Percentiles rank a stretch among this genome's conserved stretches.
These are phyloP conservation scores for Solanum gandarillasii DNA, from an alignment of 257 asterid genomes.

Conservation along the genomic window DNA sequence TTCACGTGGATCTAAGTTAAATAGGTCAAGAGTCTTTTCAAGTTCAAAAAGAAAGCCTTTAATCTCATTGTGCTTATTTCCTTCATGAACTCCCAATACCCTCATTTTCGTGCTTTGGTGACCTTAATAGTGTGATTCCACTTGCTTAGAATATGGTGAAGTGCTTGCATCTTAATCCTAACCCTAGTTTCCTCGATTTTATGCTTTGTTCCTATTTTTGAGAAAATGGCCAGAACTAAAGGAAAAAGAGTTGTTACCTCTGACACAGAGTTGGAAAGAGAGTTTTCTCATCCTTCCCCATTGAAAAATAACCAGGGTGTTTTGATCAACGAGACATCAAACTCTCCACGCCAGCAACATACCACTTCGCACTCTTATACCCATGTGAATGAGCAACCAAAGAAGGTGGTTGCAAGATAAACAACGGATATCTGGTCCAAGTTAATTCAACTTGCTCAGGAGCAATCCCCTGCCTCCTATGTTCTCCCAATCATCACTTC, in stretches of 20 bases:
- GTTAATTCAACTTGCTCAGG: too few relatives aligned
- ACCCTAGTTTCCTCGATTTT: not conserved
- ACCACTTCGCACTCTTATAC: too few relatives aligned
- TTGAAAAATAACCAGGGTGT: too few relatives aligned
- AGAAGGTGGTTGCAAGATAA: not conserved
- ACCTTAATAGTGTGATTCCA: too few relatives aligned
- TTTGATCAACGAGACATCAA: too few relatives aligned
- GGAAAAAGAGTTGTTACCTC: too few relatives aligned
- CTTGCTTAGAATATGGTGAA: not conserved
- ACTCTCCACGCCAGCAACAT: too few relatives aligned
- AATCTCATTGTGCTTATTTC: not conserved
- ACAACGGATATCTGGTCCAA: not conserved
- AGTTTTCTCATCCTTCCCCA: not conserved
- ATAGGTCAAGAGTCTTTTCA: not conserved
- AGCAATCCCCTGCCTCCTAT: rapidly evolving
- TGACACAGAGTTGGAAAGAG: not conserved
- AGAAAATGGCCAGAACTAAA: not conserved
- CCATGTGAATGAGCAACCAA: not conserved
- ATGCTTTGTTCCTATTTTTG: not conserved
- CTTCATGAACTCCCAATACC: not conserved
- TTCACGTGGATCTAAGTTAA: not conserved
- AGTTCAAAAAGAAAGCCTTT: not conserved
- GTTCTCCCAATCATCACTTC: not conserved
- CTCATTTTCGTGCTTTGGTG: not conserved
- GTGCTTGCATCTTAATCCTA: not conserved